Conservation (phyloP, 306 rosid genomes). For the Sphenostylis stenocarpa region DNA sequence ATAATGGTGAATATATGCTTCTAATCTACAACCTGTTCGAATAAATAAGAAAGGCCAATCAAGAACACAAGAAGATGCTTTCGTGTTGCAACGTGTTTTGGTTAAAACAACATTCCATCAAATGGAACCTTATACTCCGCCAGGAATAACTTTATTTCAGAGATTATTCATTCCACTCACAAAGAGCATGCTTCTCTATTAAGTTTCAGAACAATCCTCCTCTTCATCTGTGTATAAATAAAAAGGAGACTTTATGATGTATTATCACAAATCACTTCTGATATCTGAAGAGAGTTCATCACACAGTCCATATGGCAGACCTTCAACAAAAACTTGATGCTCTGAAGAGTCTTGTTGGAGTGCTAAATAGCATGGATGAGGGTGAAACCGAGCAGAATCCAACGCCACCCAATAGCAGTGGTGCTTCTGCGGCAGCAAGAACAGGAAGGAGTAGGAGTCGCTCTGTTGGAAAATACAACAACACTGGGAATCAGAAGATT, state of each 20-base stretch:
- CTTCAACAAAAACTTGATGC: constrained; percentile 36
- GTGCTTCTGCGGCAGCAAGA: not conserved
- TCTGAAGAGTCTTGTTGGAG: constrained; percentile 37
- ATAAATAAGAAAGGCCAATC: constrained; percentile 4
- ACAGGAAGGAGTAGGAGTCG: constrained; percentile 18
- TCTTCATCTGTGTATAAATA: constrained; percentile 23
- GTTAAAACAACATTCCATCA: not conserved
- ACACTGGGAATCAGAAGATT: constrained; percentile 31
- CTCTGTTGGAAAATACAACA: constrained; percentile 17
- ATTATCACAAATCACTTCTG: not conserved
- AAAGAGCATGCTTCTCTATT: not conserved
- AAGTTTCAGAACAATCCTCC: constrained; percentile 17
- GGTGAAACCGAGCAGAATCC: constrained; percentile 12
- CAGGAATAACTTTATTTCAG: constrained; percentile 24
- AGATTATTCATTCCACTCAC: not conserved
- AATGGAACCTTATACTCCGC: constrained; percentile 29
- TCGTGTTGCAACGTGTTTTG: not conserved
- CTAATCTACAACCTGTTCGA: not conserved
- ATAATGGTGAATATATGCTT: constrained; percentile 5
- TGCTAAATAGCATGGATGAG: constrained; percentile 35
- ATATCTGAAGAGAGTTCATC: not conserved
- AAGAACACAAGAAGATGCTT: constrained; percentile 26
- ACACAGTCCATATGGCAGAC: constrained; percentile 25
- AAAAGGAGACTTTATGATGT: not conserved
- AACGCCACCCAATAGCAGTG: not conserved